Evolutionary conservation across 495 filamentous ascomycete genomes (phyloP).

Genomic region (Recurvomyces mirabilis): DNA sequence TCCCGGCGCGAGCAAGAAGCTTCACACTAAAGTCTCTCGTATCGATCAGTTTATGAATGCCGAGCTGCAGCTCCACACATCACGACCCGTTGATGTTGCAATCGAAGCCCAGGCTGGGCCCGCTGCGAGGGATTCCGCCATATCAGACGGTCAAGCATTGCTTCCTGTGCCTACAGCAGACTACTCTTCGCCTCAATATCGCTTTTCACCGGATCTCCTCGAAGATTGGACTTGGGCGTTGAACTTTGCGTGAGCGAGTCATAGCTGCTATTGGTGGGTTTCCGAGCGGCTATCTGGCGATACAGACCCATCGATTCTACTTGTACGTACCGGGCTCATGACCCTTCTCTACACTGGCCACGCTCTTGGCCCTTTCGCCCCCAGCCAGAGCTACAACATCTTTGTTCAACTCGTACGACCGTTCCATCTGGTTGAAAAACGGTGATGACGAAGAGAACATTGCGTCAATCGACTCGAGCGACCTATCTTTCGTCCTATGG

Average conservation of each 20-base stretch:
- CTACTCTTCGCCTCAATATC: background rate
- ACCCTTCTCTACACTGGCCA: no score
- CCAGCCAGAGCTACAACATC: background rate
- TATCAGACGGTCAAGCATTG: no score
- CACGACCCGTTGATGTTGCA: no score
- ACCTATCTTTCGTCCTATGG: background rate
- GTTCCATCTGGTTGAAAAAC: background rate
- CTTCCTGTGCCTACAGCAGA: no score
- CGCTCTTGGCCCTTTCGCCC: no score
- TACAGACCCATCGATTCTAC: no score
- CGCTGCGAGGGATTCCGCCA: no score
- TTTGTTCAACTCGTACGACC: background rate
- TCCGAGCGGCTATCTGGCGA: no score
- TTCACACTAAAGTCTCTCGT: constrained; percentile 34
- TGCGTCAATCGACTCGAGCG: constrained; percentile 1
- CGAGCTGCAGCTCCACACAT: constrained; percentile 4
- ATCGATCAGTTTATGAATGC: constrained; percentile 40
- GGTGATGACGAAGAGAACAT: constrained; percentile 1
- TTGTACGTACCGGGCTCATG: no score
- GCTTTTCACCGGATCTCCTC: background rate
- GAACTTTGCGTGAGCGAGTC: background rate
- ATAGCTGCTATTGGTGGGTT: no score
- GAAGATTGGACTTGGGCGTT: constrained; percentile 2
- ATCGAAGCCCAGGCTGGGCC: no score
- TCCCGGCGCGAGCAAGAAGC: constrained; percentile 32